Evolutionary conservation across 2,329 filamentous ascomycete species (phyloP), one percentile per base, ranked within the genome.

Genomic region (Botrytis galanthina): DNA sequence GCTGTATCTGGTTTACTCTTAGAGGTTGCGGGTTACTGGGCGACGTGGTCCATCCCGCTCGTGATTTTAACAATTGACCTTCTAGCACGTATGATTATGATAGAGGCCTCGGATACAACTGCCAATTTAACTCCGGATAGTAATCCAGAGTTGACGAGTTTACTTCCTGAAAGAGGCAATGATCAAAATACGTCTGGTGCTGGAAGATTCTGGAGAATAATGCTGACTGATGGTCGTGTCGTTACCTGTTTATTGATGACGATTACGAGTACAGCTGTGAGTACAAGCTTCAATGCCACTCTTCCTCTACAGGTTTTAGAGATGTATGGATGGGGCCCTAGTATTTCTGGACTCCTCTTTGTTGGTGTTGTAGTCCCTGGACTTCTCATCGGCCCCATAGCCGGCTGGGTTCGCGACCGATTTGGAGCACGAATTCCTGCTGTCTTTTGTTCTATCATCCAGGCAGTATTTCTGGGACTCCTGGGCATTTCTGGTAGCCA

Each of bases 11-110:
- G 63, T 14, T 67, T 67, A 8, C 63, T 67, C 9, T n/a, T 67
- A 67, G 63, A 67, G 44, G 14, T 29, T 35, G 10, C 63, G 37
- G 63, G 63, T 14, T 67, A 67, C 2, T 67, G 63, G 63, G 63
- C 37, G 9, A 51, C 42, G 10, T 67, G 63, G 63, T 67, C 63
- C 5, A 16, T 48, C 16, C 63, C 63, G 29, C 63, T 67, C 10
- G 32, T 67, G 16, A 37, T 67, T 8, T 29, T 67, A 20, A 37
- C 29, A 12, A 67, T 67, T 26, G 63, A 67, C 10, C 63, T 67
- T 51, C 32, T 67, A n/a, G 63, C 63, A 12, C 63, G 63, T 12
- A 4, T 67, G 29, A n/a, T 67, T 37, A 67, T 67, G 44, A 67
- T 67, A 12, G 63, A 67, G 20, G 35, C 20, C 14, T 6, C 29